Conservation (phyloP, 2,329 filamentous ascomycete species). For the Saccharata proteae region DNA sequence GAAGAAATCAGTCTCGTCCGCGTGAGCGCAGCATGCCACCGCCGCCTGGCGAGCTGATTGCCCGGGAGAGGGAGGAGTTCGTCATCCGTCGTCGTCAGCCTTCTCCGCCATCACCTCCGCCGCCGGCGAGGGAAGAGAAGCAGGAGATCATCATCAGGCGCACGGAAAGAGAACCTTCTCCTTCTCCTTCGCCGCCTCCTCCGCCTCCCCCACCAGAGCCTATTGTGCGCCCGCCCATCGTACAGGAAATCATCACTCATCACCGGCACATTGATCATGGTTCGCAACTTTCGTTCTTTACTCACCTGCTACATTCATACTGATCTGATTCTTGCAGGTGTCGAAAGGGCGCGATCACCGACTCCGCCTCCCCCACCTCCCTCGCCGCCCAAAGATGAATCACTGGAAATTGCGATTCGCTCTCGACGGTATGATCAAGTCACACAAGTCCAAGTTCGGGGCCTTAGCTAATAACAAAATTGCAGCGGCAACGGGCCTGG, state of each 20-base stretch:
- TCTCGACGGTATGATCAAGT: constrained; percentile 25
- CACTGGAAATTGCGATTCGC: constrained; percentile 44
- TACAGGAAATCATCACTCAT: constrained; percentile 81
- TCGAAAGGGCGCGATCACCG: constrained; percentile 35
- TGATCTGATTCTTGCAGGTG: constrained; percentile 18
- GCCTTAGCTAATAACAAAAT: constrained; percentile 9
- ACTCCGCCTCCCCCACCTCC: constrained; percentile 38
- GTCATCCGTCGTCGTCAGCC: constrained; percentile 26
- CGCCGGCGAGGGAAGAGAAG: constrained; percentile 19
- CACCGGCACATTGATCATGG: constrained; percentile 81
- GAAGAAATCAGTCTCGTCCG: constrained; percentile 18
- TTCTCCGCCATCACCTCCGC: constrained; percentile 21
- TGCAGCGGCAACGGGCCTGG: constrained; percentile 31
- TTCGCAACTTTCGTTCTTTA: constrained; percentile 34
- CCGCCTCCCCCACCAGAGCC: constrained; percentile 44
- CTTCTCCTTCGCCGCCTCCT: constrained; percentile 36
- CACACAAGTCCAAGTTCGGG: constrained; percentile 12
- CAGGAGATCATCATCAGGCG: constrained; percentile 36
- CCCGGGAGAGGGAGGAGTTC: constrained; percentile 29
- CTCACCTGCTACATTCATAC: constrained; percentile 5
- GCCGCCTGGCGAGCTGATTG: constrained; percentile 24
- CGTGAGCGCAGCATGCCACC: constrained; percentile 26
- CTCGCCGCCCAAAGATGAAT: constrained; percentile 37
- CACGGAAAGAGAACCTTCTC: constrained; percentile 33
- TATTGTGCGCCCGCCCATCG: constrained; percentile 66